Evolutionary conservation across 345 rosid species (phyloP).

Genomic region (Populus ilicifolia): DNA sequence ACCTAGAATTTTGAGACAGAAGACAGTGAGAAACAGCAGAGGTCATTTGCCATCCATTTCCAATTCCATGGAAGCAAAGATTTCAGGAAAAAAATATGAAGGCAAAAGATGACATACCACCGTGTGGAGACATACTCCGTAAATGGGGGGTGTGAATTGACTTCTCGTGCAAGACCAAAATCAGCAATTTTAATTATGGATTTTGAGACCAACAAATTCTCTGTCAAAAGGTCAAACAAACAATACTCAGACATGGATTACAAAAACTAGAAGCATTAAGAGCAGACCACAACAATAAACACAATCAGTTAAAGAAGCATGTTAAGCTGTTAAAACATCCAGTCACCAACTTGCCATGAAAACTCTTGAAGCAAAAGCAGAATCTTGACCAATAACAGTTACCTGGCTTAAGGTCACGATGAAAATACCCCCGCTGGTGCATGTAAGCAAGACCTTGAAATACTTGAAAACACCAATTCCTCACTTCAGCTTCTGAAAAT

Average conservation of each 20-base stretch:
- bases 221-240: constrained; percentile 29
- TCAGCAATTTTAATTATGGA: constrained; percentile 82
- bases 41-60: neutral
- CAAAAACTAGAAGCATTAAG: too few species aligned
- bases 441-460: constrained; percentile 93
- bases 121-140: constrained; percentile 95
- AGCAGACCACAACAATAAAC: neutral
- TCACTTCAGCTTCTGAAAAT: constrained; percentile 72
- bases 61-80: neutral
- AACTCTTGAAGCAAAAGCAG: neutral
- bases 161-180: constrained; percentile 94
- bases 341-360: neutral
- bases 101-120: constrained; percentile 48
- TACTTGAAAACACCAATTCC: constrained; percentile 96
- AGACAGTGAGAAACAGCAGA: neutral
- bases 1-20: constrained; percentile 46
- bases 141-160: constrained; percentile 75
- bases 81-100: neutral
- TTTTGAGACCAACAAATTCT: constrained; percentile 78
- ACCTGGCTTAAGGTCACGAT: constrained; percentile 99
- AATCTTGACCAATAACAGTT: constrained; percentile 4
- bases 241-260: neutral
- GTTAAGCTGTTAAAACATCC: neutral
- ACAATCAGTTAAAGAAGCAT: neutral
- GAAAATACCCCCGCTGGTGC: constrained; percentile 93